Conservation (phyloP, 352 stramenopile species). For the Phytopythium delawarense region DNA sequence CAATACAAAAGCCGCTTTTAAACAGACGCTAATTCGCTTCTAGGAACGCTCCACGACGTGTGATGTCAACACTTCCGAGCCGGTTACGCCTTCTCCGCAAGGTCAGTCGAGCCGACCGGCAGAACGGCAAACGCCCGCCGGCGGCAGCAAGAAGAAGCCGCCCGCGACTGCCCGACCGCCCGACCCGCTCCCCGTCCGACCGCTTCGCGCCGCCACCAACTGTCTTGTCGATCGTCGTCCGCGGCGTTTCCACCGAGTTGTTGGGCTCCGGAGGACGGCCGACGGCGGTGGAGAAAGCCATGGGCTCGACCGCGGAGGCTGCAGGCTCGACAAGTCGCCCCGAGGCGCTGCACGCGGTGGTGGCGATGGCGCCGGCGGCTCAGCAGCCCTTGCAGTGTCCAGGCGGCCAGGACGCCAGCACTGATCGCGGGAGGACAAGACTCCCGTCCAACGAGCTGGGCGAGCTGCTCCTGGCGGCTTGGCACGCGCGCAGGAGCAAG, state of each 20-base stretch:
- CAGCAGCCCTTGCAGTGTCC: not conserved
- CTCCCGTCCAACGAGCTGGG: constrained; percentile 37
- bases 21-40: not conserved
- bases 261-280: not conserved
- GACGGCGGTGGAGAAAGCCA: not conserved
- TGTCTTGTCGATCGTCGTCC: not conserved
- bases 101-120: not conserved
- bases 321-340: not conserved
- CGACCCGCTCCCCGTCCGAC: not conserved
- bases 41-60: not conserved
- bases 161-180: no score
- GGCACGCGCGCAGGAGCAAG: not conserved
- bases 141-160: not conserved
- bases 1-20: not conserved
- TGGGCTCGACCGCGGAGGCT: not conserved
- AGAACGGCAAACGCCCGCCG: not conserved
- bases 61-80: not conserved
- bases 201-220: not conserved
- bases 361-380: not conserved
- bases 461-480: constrained; percentile 44
- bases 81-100: not conserved
- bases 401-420: not conserved
- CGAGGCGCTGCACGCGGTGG: not conserved
- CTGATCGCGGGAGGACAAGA: not conserved
- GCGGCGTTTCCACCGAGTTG: not conserved